Percentiles rank a stretch among this genome's conserved stretches.
Conservation (phyloP, 495 filamentous ascomycete genomes). For the Penicillium cosmopolitanum region DNA sequence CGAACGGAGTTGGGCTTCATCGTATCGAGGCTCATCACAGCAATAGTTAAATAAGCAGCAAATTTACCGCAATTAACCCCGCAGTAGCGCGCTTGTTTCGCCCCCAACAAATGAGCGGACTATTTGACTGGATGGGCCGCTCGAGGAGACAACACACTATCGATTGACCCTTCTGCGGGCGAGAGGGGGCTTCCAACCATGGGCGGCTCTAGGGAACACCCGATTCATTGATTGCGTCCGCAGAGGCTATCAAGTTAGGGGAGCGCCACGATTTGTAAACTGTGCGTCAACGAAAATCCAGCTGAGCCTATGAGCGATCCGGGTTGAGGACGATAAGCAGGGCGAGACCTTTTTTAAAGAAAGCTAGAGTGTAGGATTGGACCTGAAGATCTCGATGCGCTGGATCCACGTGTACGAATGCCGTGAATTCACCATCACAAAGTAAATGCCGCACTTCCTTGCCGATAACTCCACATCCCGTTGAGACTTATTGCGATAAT, state of each 20-base stretch:
- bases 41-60: conserved; percentile 30
- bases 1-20: too few relatives aligned
- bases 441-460: neutral
- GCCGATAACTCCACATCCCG: too few relatives aligned
- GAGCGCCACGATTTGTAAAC: too few relatives aligned
- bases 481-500: too few relatives aligned
- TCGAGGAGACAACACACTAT: neutral
- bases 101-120: conserved; percentile 1
- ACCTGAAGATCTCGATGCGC: neutral
- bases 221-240: neutral
- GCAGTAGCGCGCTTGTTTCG: conserved; percentile 5
- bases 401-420: neutral
- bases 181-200: neutral
- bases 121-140: neutral
- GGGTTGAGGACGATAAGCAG: neutral
- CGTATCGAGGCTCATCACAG: too few relatives aligned
- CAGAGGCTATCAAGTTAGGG: too few relatives aligned
- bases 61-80: conserved; percentile 8
- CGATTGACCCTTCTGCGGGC: neutral
- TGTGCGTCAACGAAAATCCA: neutral
- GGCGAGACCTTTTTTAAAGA: neutral
- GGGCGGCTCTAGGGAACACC: conserved; percentile 12
- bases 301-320: neutral
- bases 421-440: neutral
- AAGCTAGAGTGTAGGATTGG: neutral